These are phyloP conservation scores for Yamadazyma triangularis DNA, from an alignment of 1,139 yeast species.

Conservation along the genomic window DNA sequence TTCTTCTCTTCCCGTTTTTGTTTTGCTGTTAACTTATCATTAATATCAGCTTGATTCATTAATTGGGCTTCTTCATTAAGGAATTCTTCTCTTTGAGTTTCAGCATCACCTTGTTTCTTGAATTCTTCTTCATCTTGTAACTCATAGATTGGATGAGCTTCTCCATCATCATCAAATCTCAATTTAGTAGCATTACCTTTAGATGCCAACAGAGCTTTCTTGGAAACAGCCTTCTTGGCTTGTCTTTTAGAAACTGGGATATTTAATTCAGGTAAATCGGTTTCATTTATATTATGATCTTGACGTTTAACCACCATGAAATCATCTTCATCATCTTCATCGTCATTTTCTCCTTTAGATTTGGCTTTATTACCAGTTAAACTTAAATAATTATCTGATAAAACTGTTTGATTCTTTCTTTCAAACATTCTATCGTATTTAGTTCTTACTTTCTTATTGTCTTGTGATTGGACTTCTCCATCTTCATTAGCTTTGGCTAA, in stretches of 20 bases:
- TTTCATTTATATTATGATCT: conserved; percentile 66
- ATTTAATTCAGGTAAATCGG: conserved; percentile 55
- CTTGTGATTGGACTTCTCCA: conserved; percentile 49
- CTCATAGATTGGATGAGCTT: conserved; percentile 86
- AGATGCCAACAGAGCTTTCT: conserved; percentile 65
- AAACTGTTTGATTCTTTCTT: conserved; percentile 86
- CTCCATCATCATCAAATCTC: conserved; percentile 90
- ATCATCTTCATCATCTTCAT: conserved; percentile 56
- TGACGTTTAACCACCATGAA: conserved; percentile 76
- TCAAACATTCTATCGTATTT: conserved; percentile 96
- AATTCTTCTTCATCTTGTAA: conserved; percentile 88
- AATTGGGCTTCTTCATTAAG: conserved; percentile 59
- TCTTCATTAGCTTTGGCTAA: conserved; percentile 61
- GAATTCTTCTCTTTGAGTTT: conserved; percentile 61
- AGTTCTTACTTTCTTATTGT: conserved; percentile 57
- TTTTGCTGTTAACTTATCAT: conserved; percentile 78
- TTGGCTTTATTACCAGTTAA: conserved; percentile 47
- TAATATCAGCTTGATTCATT: conserved; percentile 69
- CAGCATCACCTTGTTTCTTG: conserved; percentile 70
- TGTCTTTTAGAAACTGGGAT: conserved; percentile 79
- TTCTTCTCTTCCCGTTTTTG: conserved; percentile 86
- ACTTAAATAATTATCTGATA: conserved; percentile 82
- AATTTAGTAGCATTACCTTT: conserved; percentile 74
- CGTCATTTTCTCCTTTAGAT: conserved; percentile 23
- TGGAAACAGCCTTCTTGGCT: conserved; percentile 83